These are phyloP conservation scores for Rasamsonia emersonii DNA, from an alignment of 2,329 filamentous ascomycete genomes.

Conservation along the genomic window DNA sequence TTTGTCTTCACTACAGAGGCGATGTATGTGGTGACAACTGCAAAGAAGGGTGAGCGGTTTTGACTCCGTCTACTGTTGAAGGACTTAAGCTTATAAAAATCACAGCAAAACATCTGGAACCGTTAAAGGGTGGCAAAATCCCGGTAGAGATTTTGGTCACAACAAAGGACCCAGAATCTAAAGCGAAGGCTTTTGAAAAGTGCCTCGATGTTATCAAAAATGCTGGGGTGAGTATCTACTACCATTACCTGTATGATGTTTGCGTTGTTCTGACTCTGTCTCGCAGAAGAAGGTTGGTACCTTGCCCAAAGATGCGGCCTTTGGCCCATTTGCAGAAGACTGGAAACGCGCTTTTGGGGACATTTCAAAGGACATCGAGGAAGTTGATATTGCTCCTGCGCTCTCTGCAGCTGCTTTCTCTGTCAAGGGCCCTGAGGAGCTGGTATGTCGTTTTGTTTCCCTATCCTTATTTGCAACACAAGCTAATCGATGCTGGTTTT, in stretches of 20 bases:
- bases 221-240: constrained; percentile 60
- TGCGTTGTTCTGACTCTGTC: constrained; percentile 7
- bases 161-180: constrained; percentile 84
- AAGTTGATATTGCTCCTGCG: constrained; percentile 75
- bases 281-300: constrained; percentile 78
- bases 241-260: not conserved
- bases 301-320: constrained; percentile 72
- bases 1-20: constrained; percentile 85
- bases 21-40: constrained; percentile 87
- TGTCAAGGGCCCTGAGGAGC: constrained; percentile 88
- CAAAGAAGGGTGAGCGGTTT: constrained; percentile 72
- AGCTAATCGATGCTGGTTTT: constrained; percentile 10
- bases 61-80: not conserved
- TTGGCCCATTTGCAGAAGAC: constrained; percentile 86
- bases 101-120: constrained; percentile 82
- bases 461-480: constrained; percentile 5
- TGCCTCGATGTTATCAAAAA: constrained; percentile 79
- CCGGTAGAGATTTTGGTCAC: constrained; percentile 86
- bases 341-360: constrained; percentile 80
- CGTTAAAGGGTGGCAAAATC: constrained; percentile 83
- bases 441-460: constrained; percentile 43
- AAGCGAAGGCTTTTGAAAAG: constrained; percentile 80
- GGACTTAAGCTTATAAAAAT: constrained; percentile 1
- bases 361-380: constrained; percentile 74
- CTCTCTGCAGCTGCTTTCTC: constrained; percentile 78